These are phyloP conservation scores for Prunus campanulata DNA, from an alignment of 306 rosid species.

Conservation along the genomic window DNA sequence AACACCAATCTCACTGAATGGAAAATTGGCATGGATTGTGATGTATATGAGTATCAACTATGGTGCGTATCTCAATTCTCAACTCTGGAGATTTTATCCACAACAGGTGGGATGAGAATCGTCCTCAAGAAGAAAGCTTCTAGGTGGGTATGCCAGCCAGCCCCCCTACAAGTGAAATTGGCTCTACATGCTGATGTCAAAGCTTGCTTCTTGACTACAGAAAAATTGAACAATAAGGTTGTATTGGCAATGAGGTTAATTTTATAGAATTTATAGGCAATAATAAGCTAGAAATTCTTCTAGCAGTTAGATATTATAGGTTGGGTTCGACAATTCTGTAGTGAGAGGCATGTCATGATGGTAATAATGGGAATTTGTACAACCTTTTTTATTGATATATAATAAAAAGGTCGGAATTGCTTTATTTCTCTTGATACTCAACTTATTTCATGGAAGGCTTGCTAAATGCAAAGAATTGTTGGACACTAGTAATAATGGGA, in stretches of 20 bases:
- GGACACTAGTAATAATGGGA: no score
- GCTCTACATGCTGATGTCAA: conserved; percentile 6
- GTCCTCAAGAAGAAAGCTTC: not conserved
- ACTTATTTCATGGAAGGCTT: not conserved
- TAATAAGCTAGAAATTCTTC: conserved; percentile 24
- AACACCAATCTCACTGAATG: conserved; percentile 89
- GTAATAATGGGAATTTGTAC: not conserved
- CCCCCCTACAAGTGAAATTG: not conserved
- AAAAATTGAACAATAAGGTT: not conserved
- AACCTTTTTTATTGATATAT: not conserved
- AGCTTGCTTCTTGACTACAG: not conserved
- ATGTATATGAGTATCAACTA: conserved; percentile 18
- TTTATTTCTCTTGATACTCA: not conserved
- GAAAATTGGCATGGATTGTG: conserved; percentile 27
- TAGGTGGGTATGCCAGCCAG: conserved; percentile 1
- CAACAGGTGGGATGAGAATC: conserved; percentile 11
- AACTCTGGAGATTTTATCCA: conserved; percentile 7
- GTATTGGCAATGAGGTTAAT: not conserved
- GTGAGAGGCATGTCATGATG: not conserved
- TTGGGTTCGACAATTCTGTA: not conserved
- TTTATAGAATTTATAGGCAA: not conserved
- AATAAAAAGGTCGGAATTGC: not conserved
- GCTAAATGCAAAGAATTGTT: not conserved
- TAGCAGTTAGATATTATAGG: not conserved
- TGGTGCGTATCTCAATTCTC: not conserved